Evolutionary conservation across 495 filamentous ascomycete species (phyloP).

Genomic region (Penicillium parvum): DNA sequence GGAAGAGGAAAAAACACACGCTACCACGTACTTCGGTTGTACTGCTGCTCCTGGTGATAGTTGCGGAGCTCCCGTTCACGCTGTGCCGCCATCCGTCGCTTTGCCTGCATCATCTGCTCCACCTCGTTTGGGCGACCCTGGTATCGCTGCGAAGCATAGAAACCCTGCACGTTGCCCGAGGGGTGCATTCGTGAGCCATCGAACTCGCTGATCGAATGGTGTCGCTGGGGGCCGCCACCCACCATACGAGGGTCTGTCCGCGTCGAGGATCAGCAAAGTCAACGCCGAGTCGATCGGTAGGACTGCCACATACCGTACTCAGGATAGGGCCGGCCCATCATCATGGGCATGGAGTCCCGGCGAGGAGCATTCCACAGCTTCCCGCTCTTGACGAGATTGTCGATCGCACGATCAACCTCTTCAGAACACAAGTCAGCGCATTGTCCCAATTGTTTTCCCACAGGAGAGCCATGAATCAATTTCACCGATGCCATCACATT

Average conservation of each 20-base stretch:
- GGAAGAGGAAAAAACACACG: constrained; percentile 33
- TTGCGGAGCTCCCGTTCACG: constrained; percentile 98
- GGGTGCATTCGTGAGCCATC: constrained; percentile 69
- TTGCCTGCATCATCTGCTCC: constrained; percentile 98
- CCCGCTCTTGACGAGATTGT: constrained; percentile 93
- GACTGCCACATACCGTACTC: constrained; percentile 47
- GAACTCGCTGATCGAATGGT: constrained; percentile 86
- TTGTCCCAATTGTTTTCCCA: background rate
- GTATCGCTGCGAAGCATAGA: constrained; percentile 90
- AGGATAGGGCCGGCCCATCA: constrained; percentile 59
- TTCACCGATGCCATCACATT: background rate
- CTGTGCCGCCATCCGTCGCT: constrained; percentile 96
- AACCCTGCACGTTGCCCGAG: constrained; percentile 80
- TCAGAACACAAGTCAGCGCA: constrained; percentile 8
- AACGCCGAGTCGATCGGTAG: constrained; percentile 9
- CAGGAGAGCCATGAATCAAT: background rate
- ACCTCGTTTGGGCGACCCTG: constrained; percentile 90
- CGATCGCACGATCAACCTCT: constrained; percentile 96
- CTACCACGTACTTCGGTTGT: constrained; percentile 88
- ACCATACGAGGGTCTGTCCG: constrained; percentile 50
- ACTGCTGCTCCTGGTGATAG: constrained; percentile 99
- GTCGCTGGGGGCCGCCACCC: constrained; percentile 51
- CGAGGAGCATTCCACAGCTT: constrained; percentile 81
- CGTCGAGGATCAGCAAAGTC: constrained; percentile 17
- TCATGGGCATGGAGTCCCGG: constrained; percentile 80